Evolutionary conservation across 345 rosid genomes (phyloP), one percentile per base, ranked within the genome.

Genomic region (Rubroshorea leprosula): DNA sequence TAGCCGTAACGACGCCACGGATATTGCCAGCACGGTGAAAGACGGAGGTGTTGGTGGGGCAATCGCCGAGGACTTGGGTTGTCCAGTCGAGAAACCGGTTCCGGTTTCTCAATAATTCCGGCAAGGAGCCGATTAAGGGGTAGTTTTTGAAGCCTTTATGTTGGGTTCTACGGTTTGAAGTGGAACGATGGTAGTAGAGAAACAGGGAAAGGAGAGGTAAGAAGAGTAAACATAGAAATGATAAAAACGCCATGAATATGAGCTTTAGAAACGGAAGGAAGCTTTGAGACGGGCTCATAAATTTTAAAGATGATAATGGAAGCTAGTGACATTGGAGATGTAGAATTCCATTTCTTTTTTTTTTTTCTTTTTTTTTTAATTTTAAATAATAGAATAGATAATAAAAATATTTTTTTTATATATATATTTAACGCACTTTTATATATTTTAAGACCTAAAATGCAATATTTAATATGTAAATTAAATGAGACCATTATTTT

Each of bases 61-160:
- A 74, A 18, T 49, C 60, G 5, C 45, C 31, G 25, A 77, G 76
- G 44, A 73, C 68, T 55, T 74, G 69, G 24, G 72, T 39, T 35
- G 68, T 70, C 76, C 82, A 77, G 59, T 77, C 82, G 31, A 70
- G 76, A 51, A 70, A 67, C 3, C 80, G 76, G 67, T 62, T 68
- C 11, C 76, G 69, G 69, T 78, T 78, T 52, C 12, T 59, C 53
- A 68, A 35, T 70, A 79, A 68, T 0, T 57, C 78, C 6, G 80
- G 78, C 3, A 76, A 45, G 54, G 44, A 46, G 2, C 84, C 80
- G 0, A 79, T 15, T 2, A 76, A 2, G 7, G 78, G 80, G 60
- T 76, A 73, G 54, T 0, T 13, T 58, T 63, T 73, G 69, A 75
- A 75, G 57, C 78, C 78, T 18, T 22, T 39, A 20, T 39, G 48